Evolutionary conservation across 768 basidiomycete genomes (phyloP), one percentile per base, ranked within the genome.

Genomic region (Mycena filopes): DNA sequence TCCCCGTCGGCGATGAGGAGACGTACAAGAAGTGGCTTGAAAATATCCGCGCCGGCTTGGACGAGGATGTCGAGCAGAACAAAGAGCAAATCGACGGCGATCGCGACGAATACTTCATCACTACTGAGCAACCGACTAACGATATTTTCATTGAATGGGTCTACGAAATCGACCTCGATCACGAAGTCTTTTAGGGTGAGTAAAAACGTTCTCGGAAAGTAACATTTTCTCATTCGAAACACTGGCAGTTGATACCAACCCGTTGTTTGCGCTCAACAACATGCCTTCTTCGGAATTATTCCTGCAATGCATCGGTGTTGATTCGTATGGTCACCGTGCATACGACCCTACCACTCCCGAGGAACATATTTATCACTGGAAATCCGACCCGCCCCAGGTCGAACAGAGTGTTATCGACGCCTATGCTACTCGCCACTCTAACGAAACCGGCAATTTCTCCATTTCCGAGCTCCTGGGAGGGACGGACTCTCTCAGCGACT

Each of bases 81-180:
- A 61, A 53, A 15, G 59, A 69, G 20, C 16, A 6, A 11, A n/a
- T 28, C 23, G 54, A 42, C 23, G 40, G 20, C 25, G 4, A 28
- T 15, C 23, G 40, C 18, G 41, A 31, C 2, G 40, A 31, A 1
- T 45, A 50, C 48, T 11, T 20, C 16, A 60, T 71, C 15, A 36
- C 38, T 18, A 21, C 43, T 10, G 29, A 40, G 21, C 63, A 51
- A 28, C 70, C 71, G 0, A 4, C 11, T 2, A 71, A 73, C 40
- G 70, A 73, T 33, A 18, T 69, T 13, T 58, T 66, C 57, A 74
- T 74, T 43, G 74, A 75, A 43, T 77, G 73, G 72, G 55, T 70
- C n/a, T 78, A 77, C 51, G 66, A 67, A 46, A 72, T 78, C 47
- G 73, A 77, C 45, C 50, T 76, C 28, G 75, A 78, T 67, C 63